Conservation (phyloP, 305 asterid species). For the Nicotiana rustica region DNA sequence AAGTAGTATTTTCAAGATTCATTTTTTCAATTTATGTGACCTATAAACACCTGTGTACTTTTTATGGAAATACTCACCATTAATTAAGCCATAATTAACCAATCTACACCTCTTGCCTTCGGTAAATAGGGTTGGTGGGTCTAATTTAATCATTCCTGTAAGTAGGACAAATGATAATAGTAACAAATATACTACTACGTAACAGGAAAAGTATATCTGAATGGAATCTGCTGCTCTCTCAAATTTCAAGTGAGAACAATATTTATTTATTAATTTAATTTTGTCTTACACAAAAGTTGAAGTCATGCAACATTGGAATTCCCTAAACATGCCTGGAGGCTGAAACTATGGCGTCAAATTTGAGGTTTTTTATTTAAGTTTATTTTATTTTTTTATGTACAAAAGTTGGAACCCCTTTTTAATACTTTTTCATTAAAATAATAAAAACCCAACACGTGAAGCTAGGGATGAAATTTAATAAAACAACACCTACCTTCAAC, state of each 20-base stretch:
- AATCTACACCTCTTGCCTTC: background rate
- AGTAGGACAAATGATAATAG: background rate
- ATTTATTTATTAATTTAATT: background rate
- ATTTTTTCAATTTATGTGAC: background rate
- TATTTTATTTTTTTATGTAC: no score
- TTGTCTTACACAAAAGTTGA: background rate
- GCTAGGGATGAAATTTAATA: background rate
- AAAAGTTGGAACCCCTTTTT: background rate
- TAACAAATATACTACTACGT: background rate
- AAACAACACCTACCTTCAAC: slow-evolving; percentile 83
- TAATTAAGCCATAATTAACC: background rate
- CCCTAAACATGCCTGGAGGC: background rate
- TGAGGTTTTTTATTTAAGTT: background rate
- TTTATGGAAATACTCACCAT: background rate
- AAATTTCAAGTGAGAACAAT: background rate
- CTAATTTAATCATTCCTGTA: background rate
- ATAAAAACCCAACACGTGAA: background rate
- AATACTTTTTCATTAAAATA: background rate
- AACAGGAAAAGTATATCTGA: background rate
- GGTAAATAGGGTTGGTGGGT: background rate
- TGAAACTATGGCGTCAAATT: background rate
- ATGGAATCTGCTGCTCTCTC: background rate
- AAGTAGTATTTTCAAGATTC: background rate
- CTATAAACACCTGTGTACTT: slow-evolving; percentile 3
- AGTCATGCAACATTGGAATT: background rate